These are phyloP conservation scores for Drechslerella dactyloides DNA, from an alignment of 2,329 filamentous ascomycete species.

Conservation along the genomic window DNA sequence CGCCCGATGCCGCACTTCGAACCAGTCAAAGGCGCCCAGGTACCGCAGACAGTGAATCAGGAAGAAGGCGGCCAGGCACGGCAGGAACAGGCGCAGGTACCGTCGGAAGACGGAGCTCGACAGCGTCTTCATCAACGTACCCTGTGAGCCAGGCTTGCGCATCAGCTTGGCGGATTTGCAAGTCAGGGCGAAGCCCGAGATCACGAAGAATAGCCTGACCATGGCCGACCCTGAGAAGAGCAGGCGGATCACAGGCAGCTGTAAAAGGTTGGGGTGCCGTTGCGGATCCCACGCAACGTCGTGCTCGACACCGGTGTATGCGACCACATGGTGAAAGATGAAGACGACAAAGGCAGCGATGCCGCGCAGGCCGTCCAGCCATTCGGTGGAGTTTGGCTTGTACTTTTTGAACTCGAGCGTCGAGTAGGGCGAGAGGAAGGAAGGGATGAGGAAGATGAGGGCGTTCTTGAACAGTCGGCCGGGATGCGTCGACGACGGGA, in stretches of 20 bases:
- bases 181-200: slow-evolving; percentile 52
- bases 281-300: slow-evolving; percentile 56
- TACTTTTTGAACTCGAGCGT: slow-evolving; percentile 51
- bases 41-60: slow-evolving; percentile 55
- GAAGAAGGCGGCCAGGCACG: slow-evolving; percentile 60
- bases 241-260: slow-evolving; percentile 38
- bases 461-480: slow-evolving; percentile 15
- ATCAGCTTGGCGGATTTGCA: slow-evolving; percentile 35
- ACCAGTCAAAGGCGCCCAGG: slow-evolving; percentile 42
- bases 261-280: slow-evolving; percentile 50
- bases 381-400: slow-evolving; percentile 37
- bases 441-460: slow-evolving; percentile 27
- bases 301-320: slow-evolving; percentile 38
- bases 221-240: slow-evolving; percentile 52
- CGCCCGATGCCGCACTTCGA: slow-evolving; percentile 23
- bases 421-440: slow-evolving; percentile 42
- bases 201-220: slow-evolving; percentile 54
- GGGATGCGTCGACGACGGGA: background rate
- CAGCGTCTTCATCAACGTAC: slow-evolving; percentile 56
- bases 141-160: slow-evolving; percentile 21
- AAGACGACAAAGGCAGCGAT: slow-evolving; percentile 51
- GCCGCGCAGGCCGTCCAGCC: slow-evolving; percentile 40
- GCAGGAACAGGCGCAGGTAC: slow-evolving; percentile 61
- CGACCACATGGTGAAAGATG: slow-evolving; percentile 51
- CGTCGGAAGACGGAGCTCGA: slow-evolving; percentile 62